A percentile compares a stretch with the other conserved stretches of the same genome.
Conservation (phyloP, 371 early-diverging fungal genomes). For the Rhizopus microsporus region DNA sequence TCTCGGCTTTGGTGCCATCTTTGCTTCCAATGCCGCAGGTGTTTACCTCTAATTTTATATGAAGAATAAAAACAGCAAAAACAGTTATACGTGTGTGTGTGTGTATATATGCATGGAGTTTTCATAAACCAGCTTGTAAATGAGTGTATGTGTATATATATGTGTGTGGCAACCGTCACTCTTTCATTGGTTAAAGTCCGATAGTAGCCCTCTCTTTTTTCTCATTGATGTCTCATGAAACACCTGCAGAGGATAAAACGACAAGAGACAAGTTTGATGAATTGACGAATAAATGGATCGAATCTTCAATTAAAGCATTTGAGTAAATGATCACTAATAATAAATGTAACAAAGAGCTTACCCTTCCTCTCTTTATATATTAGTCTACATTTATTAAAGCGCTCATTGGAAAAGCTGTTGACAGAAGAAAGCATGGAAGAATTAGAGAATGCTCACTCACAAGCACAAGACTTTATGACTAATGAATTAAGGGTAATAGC, state of each 20-base stretch:
- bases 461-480: conserved; percentile 1
- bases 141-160: no score
- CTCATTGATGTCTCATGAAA: no score
- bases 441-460: neutral
- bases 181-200: no score
- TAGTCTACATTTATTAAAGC: neutral
- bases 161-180: no score
- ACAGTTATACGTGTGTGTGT: no score
- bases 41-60: conserved; percentile 39
- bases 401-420: neutral
- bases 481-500: neutral
- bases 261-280: conserved; percentile 1
- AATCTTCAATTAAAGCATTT: neutral
- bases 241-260: neutral
- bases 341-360: neutral
- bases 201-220: no score
- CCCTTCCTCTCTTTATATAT: neutral
- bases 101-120: no score
- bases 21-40: conserved; percentile 50
- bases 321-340: neutral
- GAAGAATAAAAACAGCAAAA: neutral
- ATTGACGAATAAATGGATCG: neutral
- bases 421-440: conserved; percentile 1
- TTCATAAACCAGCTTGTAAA: no score
- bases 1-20: conserved; percentile 49